Percentiles rank a stretch among this genome's conserved stretches.
These are phyloP conservation scores for Prunus salicina DNA, from an alignment of 306 rosid species.

Conservation along the genomic window DNA sequence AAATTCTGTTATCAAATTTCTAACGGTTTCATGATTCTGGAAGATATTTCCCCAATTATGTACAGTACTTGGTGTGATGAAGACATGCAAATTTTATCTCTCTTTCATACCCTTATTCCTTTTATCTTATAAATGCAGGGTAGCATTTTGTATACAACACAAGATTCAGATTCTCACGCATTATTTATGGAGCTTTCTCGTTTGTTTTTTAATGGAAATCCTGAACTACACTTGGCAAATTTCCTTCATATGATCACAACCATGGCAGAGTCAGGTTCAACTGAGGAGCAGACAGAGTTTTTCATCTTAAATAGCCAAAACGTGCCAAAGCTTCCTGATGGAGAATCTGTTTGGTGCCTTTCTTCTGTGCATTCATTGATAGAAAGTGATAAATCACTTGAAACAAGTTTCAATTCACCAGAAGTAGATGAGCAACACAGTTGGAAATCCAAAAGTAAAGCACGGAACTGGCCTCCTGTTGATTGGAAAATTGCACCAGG, in stretches of 20 bases:
- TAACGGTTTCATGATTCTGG: neutral
- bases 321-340: constrained; percentile 61
- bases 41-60: neutral
- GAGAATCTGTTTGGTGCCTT: constrained; percentile 72
- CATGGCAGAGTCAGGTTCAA: constrained; percentile 69
- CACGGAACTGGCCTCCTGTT: constrained; percentile 65
- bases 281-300: constrained; percentile 62
- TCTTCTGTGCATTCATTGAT: constrained; percentile 25
- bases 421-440: constrained; percentile 35
- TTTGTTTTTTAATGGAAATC: constrained; percentile 57
- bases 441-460: constrained; percentile 41
- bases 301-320: constrained; percentile 71
- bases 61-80: neutral
- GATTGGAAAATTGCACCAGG: constrained; percentile 90
- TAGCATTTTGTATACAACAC: constrained; percentile 49
- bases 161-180: constrained; percentile 66
- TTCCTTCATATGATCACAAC: constrained; percentile 84
- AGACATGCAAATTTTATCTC: neutral
- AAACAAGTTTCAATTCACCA: constrained; percentile 21
- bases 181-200: constrained; percentile 82
- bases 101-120: constrained; percentile 12
- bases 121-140: constrained; percentile 44
- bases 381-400: constrained; percentile 32
- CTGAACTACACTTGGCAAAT: constrained; percentile 69
- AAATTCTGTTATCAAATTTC: neutral